Evolutionary conservation across 495 filamentous ascomycete species (phyloP), one percentile per base, ranked within the genome.

Genomic region (Penicillium mononematosum): DNA sequence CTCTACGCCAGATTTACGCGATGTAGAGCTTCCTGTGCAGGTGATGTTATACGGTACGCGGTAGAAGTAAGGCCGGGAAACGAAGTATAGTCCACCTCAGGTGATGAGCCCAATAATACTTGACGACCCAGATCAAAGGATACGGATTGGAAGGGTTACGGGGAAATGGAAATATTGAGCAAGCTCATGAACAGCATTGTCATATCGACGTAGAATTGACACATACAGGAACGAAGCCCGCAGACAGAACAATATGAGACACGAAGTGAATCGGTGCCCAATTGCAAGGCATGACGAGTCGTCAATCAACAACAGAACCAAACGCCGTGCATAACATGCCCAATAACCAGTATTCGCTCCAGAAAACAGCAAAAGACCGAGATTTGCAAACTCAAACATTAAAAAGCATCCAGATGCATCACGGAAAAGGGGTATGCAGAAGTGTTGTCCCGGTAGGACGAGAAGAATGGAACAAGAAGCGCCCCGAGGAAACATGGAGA

Each of bases 361-460:
- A 42, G 43, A 42, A n/a, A 60, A 63, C 51, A 46, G n/a, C 49
- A 47, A 14, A 9, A 57, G 27, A 48, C 51, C 39, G 38, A 57
- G 51, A 56, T 14, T 31, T 42, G 46, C 22, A 12, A 42, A 58
- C 38, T 20, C 38, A 36, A 58, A 56, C 66, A 69, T 69, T 66
- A 69, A 44, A 65, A 39, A 53, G 56, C 55, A 60, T 53, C 55
- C 55, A 60, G 45, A 66, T 66, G 60, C 66, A 62, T 43, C 34
- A 55, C 48, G 38, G 55, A 53, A 61, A 63, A 45, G 24, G 66
- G 66, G 66, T 69, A 69, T 69, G 66, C 64, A 64, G 27, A 65
- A 65, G 54, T 9, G 17, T 48, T 59, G 50, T 45, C 60, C 56
- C 4, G 14, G 9, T 38, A 12, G 59, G 61, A 62, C 59, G 24